phyloP scores from a whole-genome alignment of 371 early-diverging fungal species.

The Circinella minor region DNA sequence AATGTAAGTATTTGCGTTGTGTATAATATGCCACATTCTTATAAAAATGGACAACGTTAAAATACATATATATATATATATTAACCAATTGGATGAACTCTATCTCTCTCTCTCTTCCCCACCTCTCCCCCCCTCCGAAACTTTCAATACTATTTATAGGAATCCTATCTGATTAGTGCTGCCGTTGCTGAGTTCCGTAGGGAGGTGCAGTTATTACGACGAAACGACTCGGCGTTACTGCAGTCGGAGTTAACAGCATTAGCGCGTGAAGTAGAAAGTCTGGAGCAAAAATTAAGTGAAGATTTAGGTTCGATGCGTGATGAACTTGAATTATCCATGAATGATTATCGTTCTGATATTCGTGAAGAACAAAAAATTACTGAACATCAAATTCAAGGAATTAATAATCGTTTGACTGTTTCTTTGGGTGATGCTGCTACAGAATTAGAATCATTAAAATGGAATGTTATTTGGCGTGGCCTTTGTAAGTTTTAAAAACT shows the following conservation, averaged over 20 bases:
- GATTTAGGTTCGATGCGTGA: constrained; percentile 69
- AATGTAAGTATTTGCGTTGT: no score
- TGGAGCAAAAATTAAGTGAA: constrained; percentile 73
- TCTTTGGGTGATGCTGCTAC: constrained; percentile 76
- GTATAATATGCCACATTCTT: no score
- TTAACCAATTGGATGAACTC: no score
- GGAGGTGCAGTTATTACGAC: constrained; percentile 78
- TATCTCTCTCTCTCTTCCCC: no score
- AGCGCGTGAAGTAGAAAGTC: constrained; percentile 69
- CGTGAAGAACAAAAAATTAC: constrained; percentile 71
- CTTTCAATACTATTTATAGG: constrained; percentile 25
- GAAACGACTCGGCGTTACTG: constrained; percentile 76
- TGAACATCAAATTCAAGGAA: constrained; percentile 73
- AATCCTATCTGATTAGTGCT: constrained; percentile 67
- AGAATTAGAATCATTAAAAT: constrained; percentile 79
- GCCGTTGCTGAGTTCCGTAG: constrained; percentile 77
- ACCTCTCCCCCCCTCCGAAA: no score
- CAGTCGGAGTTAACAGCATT: constrained; percentile 70
- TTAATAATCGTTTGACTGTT: constrained; percentile 78
- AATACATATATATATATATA: no score
- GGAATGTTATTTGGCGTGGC: constrained; percentile 67
- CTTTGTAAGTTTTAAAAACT: constrained; percentile 42
- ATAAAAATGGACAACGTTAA: no score
- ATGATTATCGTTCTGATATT: constrained; percentile 78
- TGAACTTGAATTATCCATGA: constrained; percentile 83